Percentiles rank a stretch among this genome's conserved stretches.
phyloP scores from a whole-genome alignment of 2,329 filamentous ascomycete genomes.

The Venturia pyrina region DNA sequence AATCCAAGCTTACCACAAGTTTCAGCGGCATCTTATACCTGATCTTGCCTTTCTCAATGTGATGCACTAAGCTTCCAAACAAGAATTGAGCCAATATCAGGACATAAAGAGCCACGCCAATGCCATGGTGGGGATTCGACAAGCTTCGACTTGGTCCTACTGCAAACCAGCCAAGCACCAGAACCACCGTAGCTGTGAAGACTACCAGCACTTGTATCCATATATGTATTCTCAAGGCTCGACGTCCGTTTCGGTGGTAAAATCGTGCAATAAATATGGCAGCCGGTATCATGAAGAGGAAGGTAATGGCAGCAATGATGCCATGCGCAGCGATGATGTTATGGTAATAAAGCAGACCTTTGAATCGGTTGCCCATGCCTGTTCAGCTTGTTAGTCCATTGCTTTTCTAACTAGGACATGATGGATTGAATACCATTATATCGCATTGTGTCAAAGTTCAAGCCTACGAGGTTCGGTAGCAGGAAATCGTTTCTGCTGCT shows the following conservation, averaged over 20 bases:
- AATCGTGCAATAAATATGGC: slow-evolving; percentile 69
- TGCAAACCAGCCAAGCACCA: slow-evolving; percentile 68
- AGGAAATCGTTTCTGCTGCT: slow-evolving; percentile 67
- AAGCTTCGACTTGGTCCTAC: slow-evolving; percentile 62
- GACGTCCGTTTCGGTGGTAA: slow-evolving; percentile 50
- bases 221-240: slow-evolving; percentile 59
- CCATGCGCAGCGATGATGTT: slow-evolving; percentile 61
- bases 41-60: slow-evolving; percentile 41
- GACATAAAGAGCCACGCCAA: slow-evolving; percentile 69
- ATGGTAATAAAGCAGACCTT: slow-evolving; percentile 59
- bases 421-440: slow-evolving; percentile 57
- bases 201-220: slow-evolving; percentile 63
- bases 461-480: slow-evolving; percentile 63
- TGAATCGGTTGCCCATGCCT: slow-evolving; percentile 79
- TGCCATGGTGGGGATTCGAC: slow-evolving; percentile 77
- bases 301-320: slow-evolving; percentile 60
- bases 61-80: slow-evolving; percentile 55
- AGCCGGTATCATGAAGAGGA: slow-evolving; percentile 61
- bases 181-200: slow-evolving; percentile 57
- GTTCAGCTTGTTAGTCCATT: slow-evolving; percentile 4
- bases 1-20: slow-evolving; percentile 38
- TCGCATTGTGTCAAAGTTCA: slow-evolving; percentile 73
- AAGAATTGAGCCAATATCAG: slow-evolving; percentile 62
- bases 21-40: slow-evolving; percentile 46
- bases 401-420: background rate